Evolutionary conservation across 2,329 filamentous ascomycete genomes (phyloP).

Genomic region (Alternaria rosae): DNA sequence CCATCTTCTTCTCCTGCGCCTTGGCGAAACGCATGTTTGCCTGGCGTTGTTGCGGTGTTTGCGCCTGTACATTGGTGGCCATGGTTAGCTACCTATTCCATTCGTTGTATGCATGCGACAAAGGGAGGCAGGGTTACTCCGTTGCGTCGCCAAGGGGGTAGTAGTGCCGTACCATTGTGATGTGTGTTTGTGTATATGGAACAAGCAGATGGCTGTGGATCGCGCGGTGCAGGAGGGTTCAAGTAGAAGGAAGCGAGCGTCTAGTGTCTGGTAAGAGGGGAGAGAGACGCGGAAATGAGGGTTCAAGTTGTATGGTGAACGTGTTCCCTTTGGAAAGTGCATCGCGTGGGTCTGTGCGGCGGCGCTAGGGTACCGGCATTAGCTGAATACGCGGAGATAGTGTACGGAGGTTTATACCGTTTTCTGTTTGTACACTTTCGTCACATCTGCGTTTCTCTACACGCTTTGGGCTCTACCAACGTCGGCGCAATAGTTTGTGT

Average conservation of each 20-base stretch:
- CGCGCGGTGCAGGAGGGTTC: neutral
- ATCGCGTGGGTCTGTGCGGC: constrained; percentile 23
- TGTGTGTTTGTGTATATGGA: neutral
- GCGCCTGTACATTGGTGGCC: constrained; percentile 62
- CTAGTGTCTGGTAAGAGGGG: neutral
- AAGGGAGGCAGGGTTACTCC: neutral
- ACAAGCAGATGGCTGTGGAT: neutral
- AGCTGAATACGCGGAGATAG: constrained; percentile 24
- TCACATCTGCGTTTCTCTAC: neutral
- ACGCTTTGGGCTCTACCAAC: neutral
- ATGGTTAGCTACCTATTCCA: neutral
- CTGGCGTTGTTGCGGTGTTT: constrained; percentile 84
- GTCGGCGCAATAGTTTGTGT: neutral
- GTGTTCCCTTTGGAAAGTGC: constrained; percentile 22
- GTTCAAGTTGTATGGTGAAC: constrained; percentile 11
- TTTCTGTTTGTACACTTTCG: constrained; percentile 2
- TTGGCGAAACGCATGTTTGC: constrained; percentile 81
- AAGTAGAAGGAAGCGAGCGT: neutral
- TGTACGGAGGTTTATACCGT: constrained; percentile 14
- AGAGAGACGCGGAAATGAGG: constrained; percentile 2
- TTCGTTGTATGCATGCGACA: neutral
- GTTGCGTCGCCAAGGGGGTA: neutral
- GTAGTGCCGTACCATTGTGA: neutral
- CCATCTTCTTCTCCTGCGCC: constrained; percentile 75
- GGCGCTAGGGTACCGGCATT: constrained; percentile 1